Conservation (phyloP, 805 yeast genomes). For the Priceomyces medius region DNA sequence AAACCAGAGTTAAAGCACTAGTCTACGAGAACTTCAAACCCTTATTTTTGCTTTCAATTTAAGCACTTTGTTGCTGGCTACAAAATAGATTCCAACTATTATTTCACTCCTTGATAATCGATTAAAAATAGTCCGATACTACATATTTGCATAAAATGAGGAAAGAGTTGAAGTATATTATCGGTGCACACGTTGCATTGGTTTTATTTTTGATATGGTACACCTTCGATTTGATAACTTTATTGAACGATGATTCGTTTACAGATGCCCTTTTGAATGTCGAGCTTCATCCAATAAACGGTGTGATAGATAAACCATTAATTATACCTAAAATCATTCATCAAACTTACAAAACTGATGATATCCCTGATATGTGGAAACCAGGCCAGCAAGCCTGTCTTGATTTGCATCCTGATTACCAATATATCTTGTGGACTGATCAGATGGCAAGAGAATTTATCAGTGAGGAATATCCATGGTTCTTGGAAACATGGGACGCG, state of each 20-base stretch:
- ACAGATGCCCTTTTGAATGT: slow-evolving; percentile 60
- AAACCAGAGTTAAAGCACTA: too few relatives aligned
- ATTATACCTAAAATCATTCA: slow-evolving; percentile 88
- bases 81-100: not conserved
- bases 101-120: not conserved
- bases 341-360: slow-evolving; percentile 81
- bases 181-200: slow-evolving; percentile 58
- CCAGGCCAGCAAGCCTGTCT: slow-evolving; percentile 74
- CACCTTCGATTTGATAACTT: slow-evolving; percentile 68
- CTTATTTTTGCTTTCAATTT: too few relatives aligned
- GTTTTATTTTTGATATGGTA: slow-evolving; percentile 56
- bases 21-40: too few relatives aligned
- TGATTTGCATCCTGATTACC: slow-evolving; percentile 82
- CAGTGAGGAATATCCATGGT: slow-evolving; percentile 81
- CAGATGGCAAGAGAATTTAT: slow-evolving; percentile 77
- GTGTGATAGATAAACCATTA: slow-evolving; percentile 45
- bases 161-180: slow-evolving; percentile 60
- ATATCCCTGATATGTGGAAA: slow-evolving; percentile 80
- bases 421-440: slow-evolving; percentile 90
- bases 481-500: slow-evolving; percentile 69
- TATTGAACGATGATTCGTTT: slow-evolving; percentile 70
- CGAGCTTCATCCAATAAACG: slow-evolving; percentile 58
- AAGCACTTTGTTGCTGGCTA: too few relatives aligned
- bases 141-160: slow-evolving; percentile 42
- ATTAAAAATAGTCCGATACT: not conserved